Evolutionary conservation across 106 monocot species (phyloP).

Genomic region (Dendrobium catenatum): DNA sequence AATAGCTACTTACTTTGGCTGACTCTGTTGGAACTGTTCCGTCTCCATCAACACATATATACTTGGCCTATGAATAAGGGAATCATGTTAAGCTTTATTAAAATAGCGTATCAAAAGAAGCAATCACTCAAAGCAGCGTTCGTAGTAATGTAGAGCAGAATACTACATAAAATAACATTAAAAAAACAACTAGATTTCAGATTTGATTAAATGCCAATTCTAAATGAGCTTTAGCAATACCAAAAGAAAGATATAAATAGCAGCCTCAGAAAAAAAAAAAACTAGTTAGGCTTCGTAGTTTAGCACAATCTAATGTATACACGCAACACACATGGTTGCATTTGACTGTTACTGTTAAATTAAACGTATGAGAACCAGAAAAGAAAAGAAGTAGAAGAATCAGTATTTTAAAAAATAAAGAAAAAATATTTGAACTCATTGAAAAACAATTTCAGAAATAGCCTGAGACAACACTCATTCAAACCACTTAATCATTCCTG

Average conservation of each 20-base stretch:
- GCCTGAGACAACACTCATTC: neutral
- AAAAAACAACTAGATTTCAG: no score
- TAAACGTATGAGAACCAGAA: neutral
- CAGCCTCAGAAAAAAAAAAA: no score
- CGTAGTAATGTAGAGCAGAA: neutral
- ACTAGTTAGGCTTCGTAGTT: no score
- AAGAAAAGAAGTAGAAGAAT: neutral
- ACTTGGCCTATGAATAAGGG: slow-evolving; percentile 35
- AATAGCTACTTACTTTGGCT: slow-evolving; percentile 55
- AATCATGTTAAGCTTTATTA: neutral
- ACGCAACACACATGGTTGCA: neutral
- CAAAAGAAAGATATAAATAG: no score
- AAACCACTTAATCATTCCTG: neutral
- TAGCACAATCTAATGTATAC: no score
- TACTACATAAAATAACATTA: no score
- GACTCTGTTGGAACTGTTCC: slow-evolving; percentile 90
- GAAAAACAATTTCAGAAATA: neutral
- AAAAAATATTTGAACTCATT: neutral
- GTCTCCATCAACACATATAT: slow-evolving; percentile 79
- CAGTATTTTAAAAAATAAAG: neutral
- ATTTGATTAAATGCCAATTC: no score
- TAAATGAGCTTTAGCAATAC: no score
- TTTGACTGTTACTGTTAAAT: neutral
- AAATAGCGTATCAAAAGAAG: neutral
- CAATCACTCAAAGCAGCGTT: neutral